Percentiles rank a stretch among this genome's conserved stretches.
These are phyloP conservation scores for Mucor mucedo DNA, from an alignment of 371 early-diverging fungal genomes.

Conservation along the genomic window DNA sequence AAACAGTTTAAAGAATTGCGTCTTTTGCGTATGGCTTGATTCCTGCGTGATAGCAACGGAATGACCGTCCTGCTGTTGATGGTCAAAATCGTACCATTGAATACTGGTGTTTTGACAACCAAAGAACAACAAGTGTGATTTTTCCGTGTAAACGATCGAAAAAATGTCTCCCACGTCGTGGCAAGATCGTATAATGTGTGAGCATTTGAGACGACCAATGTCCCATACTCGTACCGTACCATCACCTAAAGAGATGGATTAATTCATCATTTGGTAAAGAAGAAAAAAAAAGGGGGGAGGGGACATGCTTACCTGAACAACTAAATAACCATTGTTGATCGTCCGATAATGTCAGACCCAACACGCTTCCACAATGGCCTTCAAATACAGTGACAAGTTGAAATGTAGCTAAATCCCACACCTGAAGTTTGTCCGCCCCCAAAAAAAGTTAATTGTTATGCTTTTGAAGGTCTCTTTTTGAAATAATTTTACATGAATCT, in stretches of 20 bases:
- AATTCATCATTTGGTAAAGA: not conserved
- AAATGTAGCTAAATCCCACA: constrained; percentile 73
- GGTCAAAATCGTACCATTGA: constrained; percentile 71
- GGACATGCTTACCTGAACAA: constrained; percentile 59
- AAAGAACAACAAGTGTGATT: constrained; percentile 62
- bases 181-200: constrained; percentile 69
- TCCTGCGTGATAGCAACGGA: not conserved
- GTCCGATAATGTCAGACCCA: constrained; percentile 61
- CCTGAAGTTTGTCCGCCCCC: constrained; percentile 35
- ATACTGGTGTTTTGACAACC: constrained; percentile 86
- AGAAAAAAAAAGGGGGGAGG: not conserved
- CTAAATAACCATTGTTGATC: constrained; percentile 67
- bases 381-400: constrained; percentile 58
- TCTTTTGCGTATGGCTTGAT: constrained; percentile 14
- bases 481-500: constrained; percentile 52
- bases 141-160: constrained; percentile 64
- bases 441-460: too few relatives aligned
- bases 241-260: constrained; percentile 52
- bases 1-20: constrained; percentile 50
- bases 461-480: too few relatives aligned
- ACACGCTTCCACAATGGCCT: constrained; percentile 74
- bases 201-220: constrained; percentile 58
- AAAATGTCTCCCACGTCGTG: constrained; percentile 80
- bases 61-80: constrained; percentile 6
- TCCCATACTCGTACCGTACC: constrained; percentile 79